Base-by-base conservation (phyloP, 2,329 filamentous ascomycete species). In the Aspergillus fumigatiaffinis region DNA sequence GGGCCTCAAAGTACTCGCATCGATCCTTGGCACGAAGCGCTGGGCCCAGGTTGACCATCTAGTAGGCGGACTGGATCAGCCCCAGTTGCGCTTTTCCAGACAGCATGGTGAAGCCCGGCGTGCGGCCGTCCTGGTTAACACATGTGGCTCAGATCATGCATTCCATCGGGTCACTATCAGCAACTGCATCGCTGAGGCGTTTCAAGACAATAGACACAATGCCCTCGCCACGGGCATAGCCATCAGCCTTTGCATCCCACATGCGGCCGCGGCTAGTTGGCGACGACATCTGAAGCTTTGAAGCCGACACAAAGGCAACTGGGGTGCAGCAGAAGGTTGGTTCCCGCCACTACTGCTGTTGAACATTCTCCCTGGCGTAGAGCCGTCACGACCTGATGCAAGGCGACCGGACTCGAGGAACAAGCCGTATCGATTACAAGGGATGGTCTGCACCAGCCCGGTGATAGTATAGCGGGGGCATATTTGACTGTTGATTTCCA, bases 191-290 rank as follows among this genome's bases (percentile, higher is more conserved):
- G 10, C 35, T n/a, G 0, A 75, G 55, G 2, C 26, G 50, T 55
- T 73, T 74, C 23, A 73, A 46, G 28, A 58, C 64, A 0, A 74
- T 65, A 65, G 10, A 68, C 59, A 6, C 63, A 25, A 73, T 63
- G 1, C 66, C 65, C 51, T 76, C 70, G 1, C 67, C 75, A 3
- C 71, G 56, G 1, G 60, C 69, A 56, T 69, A 72, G 6, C 73
- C 70, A 48, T 73, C 60, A 1, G 70, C 68, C 0, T 53, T 56
- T 17, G 60, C 64, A 58, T 63, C 63, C 51, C 71, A 71, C 0
- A 63, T 64, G 12, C 65, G 63, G 38, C 63, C 68, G 2, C 20
- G 46, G 21, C 68, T 72, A 0, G 63, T 62, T 0, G 67, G 64
- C 1, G 71, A 74, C 2, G 79, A 60, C 0, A 76, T 46, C 3